Conservation (phyloP, 1,139 yeast species). For the Magnusiomyces sp. region DNA sequence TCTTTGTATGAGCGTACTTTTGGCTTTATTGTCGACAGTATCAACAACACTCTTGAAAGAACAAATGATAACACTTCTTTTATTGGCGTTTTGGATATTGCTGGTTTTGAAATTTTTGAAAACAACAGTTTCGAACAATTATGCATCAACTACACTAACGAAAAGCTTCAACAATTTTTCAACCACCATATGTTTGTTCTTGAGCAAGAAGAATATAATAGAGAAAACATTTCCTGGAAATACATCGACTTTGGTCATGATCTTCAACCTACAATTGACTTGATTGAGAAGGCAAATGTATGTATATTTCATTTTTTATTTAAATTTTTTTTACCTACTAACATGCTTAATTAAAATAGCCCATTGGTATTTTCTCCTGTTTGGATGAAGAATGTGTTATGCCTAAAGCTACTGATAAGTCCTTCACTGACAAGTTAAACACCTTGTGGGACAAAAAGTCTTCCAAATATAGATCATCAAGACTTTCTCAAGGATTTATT, state of each 20-base stretch:
- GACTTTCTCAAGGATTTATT: slow-evolving; percentile 49
- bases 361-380: slow-evolving; percentile 81
- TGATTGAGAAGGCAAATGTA: slow-evolving; percentile 57
- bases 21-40: slow-evolving; percentile 64
- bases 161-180: slow-evolving; percentile 91
- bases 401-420: slow-evolving; percentile 78
- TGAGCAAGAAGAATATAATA: slow-evolving; percentile 90
- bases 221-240: slow-evolving; percentile 94
- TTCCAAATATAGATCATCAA: slow-evolving; percentile 62
- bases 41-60: slow-evolving; percentile 57
- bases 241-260: slow-evolving; percentile 96
- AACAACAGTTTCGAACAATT: slow-evolving; percentile 91
- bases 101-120: slow-evolving; percentile 94
- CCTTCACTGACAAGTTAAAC: slow-evolving; percentile 75
- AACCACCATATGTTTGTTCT: slow-evolving; percentile 96
- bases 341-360: slow-evolving; percentile 26
- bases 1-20: slow-evolving; percentile 79
- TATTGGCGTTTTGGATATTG: slow-evolving; percentile 92
- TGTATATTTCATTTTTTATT: slow-evolving; percentile 5
- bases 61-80: slow-evolving; percentile 41
- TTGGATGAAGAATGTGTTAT: slow-evolving; percentile 94
- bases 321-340: neutral
- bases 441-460: slow-evolving; percentile 52
- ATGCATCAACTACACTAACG: slow-evolving; percentile 94
- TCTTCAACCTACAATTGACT: slow-evolving; percentile 86